These are phyloP conservation scores for Aspergillus fumigatus DNA, from an alignment of 2,329 filamentous ascomycete genomes.

Conservation along the genomic window DNA sequence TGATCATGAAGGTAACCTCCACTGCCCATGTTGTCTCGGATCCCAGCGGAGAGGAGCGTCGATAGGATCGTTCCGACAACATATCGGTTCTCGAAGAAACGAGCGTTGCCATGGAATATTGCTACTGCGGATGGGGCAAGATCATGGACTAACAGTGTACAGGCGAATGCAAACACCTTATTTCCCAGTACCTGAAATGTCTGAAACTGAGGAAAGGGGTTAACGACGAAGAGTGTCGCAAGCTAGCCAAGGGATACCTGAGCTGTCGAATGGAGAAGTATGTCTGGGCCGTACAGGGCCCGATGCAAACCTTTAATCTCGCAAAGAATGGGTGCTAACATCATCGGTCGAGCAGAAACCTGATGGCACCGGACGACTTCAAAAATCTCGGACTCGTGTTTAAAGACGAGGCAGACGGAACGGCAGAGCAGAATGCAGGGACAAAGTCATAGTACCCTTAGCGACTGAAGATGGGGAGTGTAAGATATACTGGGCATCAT, in stretches of 20 bases:
- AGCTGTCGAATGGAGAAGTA: constrained; percentile 92
- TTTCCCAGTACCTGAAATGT: constrained; percentile 79
- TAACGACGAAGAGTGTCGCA: constrained; percentile 81
- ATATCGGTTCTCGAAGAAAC: background rate
- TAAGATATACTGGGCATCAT: constrained; percentile 3
- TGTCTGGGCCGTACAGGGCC: constrained; percentile 26
- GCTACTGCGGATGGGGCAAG: background rate
- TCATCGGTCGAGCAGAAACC: constrained; percentile 55
- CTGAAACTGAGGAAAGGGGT: constrained; percentile 78
- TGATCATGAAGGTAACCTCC: constrained; percentile 70
- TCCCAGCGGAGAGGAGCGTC: background rate
- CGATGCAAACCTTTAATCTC: background rate
- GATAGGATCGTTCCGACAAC: background rate
- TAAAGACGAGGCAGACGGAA: constrained; percentile 21
- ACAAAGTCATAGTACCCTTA: constrained; percentile 8
- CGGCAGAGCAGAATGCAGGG: constrained; percentile 4
- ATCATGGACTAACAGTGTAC: background rate
- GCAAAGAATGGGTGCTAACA: background rate
- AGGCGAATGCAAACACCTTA: constrained; percentile 92
- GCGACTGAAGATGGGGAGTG: background rate
- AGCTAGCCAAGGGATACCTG: constrained; percentile 82
- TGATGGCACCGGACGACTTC: constrained; percentile 95
- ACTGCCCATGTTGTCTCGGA: background rate
- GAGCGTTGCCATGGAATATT: background rate
- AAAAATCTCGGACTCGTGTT: constrained; percentile 80